These are phyloP conservation scores for Penstemon davidsonii DNA, from an alignment of 257 asterid species.

Conservation along the genomic window DNA sequence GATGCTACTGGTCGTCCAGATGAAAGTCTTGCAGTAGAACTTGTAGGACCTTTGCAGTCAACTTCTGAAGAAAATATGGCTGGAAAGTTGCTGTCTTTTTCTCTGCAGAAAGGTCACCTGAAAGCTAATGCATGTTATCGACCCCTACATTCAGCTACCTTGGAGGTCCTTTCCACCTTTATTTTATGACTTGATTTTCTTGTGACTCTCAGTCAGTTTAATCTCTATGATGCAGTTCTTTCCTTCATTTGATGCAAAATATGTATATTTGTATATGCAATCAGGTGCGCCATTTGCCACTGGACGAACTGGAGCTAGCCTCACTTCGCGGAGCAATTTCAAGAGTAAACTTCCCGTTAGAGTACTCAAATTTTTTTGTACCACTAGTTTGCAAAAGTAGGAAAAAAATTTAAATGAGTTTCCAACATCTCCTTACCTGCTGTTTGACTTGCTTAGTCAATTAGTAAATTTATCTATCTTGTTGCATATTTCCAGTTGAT, in stretches of 20 bases:
- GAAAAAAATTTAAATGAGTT: conserved; percentile 8
- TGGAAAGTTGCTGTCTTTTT: conserved; percentile 76
- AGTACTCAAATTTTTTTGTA: conserved; percentile 23
- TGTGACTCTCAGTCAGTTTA: conserved; percentile 14
- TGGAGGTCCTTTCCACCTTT: conserved; percentile 66
- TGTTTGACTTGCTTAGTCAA: conserved; percentile 18
- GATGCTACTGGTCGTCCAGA: conserved; percentile 97
- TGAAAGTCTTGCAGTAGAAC: conserved; percentile 86
- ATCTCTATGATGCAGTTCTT: conserved; percentile 18
- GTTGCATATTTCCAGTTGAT: conserved; percentile 10
- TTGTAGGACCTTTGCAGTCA: conserved; percentile 86
- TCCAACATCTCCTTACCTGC: conserved; percentile 17
- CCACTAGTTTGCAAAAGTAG: conserved; percentile 14
- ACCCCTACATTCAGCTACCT: conserved; percentile 81
- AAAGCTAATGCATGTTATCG: conserved; percentile 78
- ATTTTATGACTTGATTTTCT: conserved; percentile 20
- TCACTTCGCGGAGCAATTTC: conserved; percentile 94
- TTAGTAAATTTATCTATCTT: conserved; percentile 13
- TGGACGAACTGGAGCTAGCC: conserved; percentile 98
- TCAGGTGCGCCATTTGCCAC: conserved; percentile 88
- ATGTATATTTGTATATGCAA: conserved; percentile 34
- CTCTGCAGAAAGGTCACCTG: conserved; percentile 96
- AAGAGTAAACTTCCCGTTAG: conserved; percentile 54
- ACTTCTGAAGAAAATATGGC: conserved; percentile 73
- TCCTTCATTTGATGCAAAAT: conserved; percentile 22